phyloP scores from a whole-genome alignment of 2,329 filamentous ascomycete species.

The Neopestalotiopsis sp. region DNA sequence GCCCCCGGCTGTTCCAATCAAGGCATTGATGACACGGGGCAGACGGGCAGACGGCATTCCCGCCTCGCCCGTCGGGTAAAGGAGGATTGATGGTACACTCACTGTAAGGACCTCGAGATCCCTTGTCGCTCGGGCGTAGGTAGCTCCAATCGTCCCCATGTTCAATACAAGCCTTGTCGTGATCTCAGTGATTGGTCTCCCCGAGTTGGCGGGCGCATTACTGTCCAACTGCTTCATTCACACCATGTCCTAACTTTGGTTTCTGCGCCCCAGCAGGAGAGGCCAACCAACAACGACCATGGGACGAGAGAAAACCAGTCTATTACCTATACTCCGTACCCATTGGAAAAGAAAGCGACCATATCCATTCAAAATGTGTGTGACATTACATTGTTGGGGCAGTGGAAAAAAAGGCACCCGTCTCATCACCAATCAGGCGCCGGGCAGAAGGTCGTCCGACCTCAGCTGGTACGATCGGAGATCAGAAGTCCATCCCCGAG shows the following conservation, averaged over 20 bases:
- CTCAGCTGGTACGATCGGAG: slow-evolving; percentile 17
- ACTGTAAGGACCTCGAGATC: background rate
- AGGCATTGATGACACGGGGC: background rate
- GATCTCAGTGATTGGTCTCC: background rate
- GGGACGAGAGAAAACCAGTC: background rate
- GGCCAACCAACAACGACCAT: background rate
- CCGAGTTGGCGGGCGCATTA: background rate
- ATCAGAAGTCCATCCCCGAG: slow-evolving; percentile 11
- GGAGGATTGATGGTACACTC: background rate
- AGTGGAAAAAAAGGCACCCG: background rate
- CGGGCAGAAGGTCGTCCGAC: slow-evolving; percentile 14
- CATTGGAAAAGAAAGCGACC: background rate
- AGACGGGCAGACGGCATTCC: slow-evolving; percentile 11
- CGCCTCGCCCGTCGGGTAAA: slow-evolving; percentile 16
- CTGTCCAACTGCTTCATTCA: background rate
- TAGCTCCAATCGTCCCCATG: background rate
- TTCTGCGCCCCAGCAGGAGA: background rate
- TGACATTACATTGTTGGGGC: background rate
- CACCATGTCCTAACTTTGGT: background rate
- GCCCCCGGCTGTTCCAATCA: slow-evolving; percentile 7
- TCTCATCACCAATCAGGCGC: slow-evolving; percentile 12
- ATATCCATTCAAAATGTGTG: background rate
- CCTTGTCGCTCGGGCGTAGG: background rate
- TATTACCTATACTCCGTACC: background rate
- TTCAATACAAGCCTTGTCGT: background rate